Evolutionary conservation across 1,284 basidiomycete species (phyloP).

Genomic region (Trametes polyzona): DNA sequence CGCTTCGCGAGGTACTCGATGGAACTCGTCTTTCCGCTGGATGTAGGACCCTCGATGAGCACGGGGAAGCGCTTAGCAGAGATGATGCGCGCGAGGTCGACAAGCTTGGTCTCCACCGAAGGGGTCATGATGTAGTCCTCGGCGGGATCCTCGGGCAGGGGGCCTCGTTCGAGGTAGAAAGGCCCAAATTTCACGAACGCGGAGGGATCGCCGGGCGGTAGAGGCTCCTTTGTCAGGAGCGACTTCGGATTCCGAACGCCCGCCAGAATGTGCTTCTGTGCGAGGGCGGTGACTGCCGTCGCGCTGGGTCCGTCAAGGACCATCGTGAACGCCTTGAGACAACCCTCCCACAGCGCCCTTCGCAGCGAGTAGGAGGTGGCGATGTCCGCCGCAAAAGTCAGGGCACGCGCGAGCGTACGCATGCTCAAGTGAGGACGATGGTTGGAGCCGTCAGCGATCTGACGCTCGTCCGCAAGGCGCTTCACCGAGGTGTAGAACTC

Average conservation of each 20-base stretch:
- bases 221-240: constrained; percentile 71
- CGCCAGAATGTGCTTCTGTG: constrained; percentile 81
- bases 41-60: constrained; percentile 97
- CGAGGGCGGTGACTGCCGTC: constrained; percentile 68
- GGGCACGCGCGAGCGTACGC: constrained; percentile 91
- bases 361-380: constrained; percentile 81
- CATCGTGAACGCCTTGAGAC: constrained; percentile 98
- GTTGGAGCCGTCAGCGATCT: constrained; percentile 94
- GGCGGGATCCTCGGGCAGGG: constrained; percentile 61
- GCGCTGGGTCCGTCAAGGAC: constrained; percentile 82
- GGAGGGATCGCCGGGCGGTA: constrained; percentile 55
- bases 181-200: constrained; percentile 87
- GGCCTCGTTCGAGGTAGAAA: constrained; percentile 88
- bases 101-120: constrained; percentile 94
- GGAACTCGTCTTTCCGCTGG: constrained; percentile 96
- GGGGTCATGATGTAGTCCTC: constrained; percentile 94
- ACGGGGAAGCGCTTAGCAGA: constrained; percentile 91
- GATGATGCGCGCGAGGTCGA: constrained; percentile 92
- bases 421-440: constrained; percentile 97
- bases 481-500: constrained; percentile 92
- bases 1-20: constrained; percentile 94
- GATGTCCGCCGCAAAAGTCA: constrained; percentile 90
- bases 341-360: constrained; percentile 94
- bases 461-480: constrained; percentile 75
- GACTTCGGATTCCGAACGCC: constrained; percentile 85